Conservation (phyloP, 352 stramenopile genomes). For the Globisporangium nagaii region DNA sequence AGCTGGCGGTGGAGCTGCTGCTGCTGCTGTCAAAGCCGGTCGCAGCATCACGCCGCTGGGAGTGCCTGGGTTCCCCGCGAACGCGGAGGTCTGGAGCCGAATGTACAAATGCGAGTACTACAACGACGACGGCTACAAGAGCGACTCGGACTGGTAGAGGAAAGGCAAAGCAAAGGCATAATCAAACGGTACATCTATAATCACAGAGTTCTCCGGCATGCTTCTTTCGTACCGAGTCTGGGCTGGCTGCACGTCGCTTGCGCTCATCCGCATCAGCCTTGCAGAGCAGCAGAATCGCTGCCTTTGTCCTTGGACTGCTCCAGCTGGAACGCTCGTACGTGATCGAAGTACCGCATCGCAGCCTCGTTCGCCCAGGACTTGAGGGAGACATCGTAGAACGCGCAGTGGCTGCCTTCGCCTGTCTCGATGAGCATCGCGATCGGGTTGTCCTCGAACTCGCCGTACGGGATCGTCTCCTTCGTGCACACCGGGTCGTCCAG, state of each 20-base stretch:
- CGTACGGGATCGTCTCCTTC: conserved; percentile 64
- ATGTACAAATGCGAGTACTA: conserved; percentile 58
- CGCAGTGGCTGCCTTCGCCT: conserved; percentile 61
- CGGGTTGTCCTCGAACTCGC: conserved; percentile 43
- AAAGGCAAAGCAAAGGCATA: no score
- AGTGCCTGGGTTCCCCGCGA: conserved; percentile 35
- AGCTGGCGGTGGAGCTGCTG: not conserved
- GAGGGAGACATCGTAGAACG: conserved; percentile 67
- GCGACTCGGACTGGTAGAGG: conserved; percentile 17
- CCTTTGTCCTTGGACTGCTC: not conserved
- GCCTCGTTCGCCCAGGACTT: conserved; percentile 62
- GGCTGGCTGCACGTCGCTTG: no score
- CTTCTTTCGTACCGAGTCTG: not conserved
- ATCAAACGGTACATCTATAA: conserved; percentile 2
- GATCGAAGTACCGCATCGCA: conserved; percentile 60
- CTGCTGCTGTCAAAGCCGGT: not conserved
- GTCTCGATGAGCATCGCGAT: conserved; percentile 53
- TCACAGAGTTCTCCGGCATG: not conserved
- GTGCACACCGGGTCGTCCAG: conserved; percentile 76
- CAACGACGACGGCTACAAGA: conserved; percentile 36
- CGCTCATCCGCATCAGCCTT: not conserved
- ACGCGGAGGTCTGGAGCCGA: conserved; percentile 27
- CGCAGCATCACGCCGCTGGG: conserved; percentile 28
- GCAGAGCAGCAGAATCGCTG: not conserved
- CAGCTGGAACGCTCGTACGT: conserved; percentile 36